Conservation (phyloP, 345 rosid species). For the Salix caprea region DNA sequence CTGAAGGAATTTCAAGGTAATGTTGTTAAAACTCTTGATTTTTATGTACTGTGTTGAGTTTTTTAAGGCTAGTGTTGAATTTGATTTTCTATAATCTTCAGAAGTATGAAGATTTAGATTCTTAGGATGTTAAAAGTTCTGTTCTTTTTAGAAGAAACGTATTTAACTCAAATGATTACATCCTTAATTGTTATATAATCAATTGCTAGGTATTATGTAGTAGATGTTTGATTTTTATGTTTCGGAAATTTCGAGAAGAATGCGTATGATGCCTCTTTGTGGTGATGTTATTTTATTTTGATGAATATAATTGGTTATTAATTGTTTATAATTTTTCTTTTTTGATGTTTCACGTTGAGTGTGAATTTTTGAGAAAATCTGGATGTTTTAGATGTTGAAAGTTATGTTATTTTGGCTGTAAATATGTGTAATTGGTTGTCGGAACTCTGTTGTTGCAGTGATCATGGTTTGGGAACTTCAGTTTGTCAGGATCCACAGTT, state of each 20-base stretch:
- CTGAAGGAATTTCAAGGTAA: slow-evolving; percentile 53
- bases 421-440: slow-evolving; percentile 3
- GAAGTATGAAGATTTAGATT: background rate
- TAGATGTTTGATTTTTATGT: background rate
- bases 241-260: background rate
- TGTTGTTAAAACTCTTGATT: background rate
- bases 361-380: background rate
- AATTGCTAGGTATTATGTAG: background rate
- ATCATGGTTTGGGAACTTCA: slow-evolving; percentile 20
- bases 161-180: background rate
- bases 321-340: background rate
- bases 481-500: slow-evolving; percentile 12
- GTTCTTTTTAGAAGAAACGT: background rate
- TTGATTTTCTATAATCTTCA: background rate
- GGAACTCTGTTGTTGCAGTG: slow-evolving; percentile 28
- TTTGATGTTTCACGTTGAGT: background rate
- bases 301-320: background rate
- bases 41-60: background rate
- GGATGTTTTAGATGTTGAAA: background rate
- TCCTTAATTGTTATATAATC: background rate
- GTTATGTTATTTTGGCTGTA: background rate
- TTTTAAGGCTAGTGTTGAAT: background rate
- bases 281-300: background rate
- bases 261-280: background rate
- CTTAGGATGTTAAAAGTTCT: background rate